A percentile compares a stretch with the other conserved stretches of the same genome.
These are phyloP conservation scores for Suhomyces bolitotheri DNA, from an alignment of 1,139 yeast species.

Conservation along the genomic window DNA sequence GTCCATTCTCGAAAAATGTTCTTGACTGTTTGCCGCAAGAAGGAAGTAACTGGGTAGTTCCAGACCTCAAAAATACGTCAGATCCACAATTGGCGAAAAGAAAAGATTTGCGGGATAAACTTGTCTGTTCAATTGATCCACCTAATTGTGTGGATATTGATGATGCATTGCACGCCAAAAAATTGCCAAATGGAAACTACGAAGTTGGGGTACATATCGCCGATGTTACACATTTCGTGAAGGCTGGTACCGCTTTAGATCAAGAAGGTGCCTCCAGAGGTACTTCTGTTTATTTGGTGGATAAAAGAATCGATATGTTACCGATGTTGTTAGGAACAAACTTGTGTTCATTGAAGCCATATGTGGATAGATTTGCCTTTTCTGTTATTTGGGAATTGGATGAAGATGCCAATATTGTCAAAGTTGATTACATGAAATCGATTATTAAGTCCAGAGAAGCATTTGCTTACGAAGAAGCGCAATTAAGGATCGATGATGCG, in stretches of 20 bases:
- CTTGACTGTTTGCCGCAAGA: slow-evolving; percentile 89
- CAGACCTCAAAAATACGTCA: slow-evolving; percentile 56
- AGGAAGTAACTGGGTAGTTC: slow-evolving; percentile 92
- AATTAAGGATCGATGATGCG: slow-evolving; percentile 82
- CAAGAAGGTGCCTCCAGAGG: slow-evolving; percentile 97
- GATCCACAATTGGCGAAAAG: slow-evolving; percentile 68
- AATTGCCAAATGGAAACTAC: slow-evolving; percentile 86
- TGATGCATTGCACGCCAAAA: slow-evolving; percentile 91
- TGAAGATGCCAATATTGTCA: slow-evolving; percentile 80
- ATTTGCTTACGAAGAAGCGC: slow-evolving; percentile 93
- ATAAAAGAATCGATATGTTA: slow-evolving; percentile 97
- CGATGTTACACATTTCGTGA: slow-evolving; percentile 96
- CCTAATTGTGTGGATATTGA: slow-evolving; percentile 98
- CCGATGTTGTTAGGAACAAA: slow-evolving; percentile 96
- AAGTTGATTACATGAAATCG: slow-evolving; percentile 80
- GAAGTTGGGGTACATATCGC: slow-evolving; percentile 99
- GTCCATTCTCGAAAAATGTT: slow-evolving; percentile 93
- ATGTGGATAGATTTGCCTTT: slow-evolving; percentile 94
- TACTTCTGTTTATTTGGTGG: slow-evolving; percentile 96
- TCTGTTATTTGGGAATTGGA: slow-evolving; percentile 96
- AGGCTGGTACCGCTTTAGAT: slow-evolving; percentile 88
- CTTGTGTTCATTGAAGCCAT: slow-evolving; percentile 90
- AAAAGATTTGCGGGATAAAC: slow-evolving; percentile 79
- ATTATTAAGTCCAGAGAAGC: slow-evolving; percentile 92
- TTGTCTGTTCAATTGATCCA: slow-evolving; percentile 96